These are phyloP conservation scores for Lentinus tigrinus DNA, from an alignment of 768 basidiomycete species.

Conservation along the genomic window DNA sequence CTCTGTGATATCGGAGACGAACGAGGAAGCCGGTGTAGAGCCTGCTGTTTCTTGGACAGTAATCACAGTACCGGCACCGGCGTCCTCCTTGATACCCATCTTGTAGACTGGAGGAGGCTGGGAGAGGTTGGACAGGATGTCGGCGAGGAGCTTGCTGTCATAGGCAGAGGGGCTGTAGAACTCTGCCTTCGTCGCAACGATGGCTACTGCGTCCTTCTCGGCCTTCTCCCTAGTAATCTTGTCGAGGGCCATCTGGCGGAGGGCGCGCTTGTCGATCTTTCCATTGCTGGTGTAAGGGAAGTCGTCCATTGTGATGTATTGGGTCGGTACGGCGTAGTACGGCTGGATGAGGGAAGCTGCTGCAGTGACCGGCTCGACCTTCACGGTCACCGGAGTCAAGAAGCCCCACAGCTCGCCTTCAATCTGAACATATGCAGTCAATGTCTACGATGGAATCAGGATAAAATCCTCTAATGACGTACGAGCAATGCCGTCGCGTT, in stretches of 20 bases:
- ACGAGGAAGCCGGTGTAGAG: constrained; percentile 27
- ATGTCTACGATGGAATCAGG: not conserved
- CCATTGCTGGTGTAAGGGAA: constrained; percentile 50
- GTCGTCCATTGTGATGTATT: constrained; percentile 40
- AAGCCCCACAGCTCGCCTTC: constrained; percentile 57
- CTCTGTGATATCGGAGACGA: constrained; percentile 16
- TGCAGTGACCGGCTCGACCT: constrained; percentile 38
- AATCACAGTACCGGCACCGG: constrained; percentile 8
- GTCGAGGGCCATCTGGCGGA: constrained; percentile 33
- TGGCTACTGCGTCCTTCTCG: constrained; percentile 2
- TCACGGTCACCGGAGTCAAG: constrained; percentile 39
- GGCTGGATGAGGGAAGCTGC: constrained; percentile 54
- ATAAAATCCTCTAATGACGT: not conserved
- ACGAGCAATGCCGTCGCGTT: constrained; percentile 47
- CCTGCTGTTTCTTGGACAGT: not conserved
- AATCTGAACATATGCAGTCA: constrained; percentile 25
- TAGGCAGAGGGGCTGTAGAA: constrained; percentile 23
- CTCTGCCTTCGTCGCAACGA: constrained; percentile 11
- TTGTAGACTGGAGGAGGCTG: constrained; percentile 29
- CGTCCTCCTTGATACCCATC: constrained; percentile 32
- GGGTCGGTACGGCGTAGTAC: constrained; percentile 58
- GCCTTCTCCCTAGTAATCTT: constrained; percentile 3
- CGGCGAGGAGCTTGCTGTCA: constrained; percentile 19
- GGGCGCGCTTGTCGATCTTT: constrained; percentile 49
- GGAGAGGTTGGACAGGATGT: constrained; percentile 19